Conservation (phyloP, 495 filamentous ascomycete genomes). For the Apiosordaria backusii region DNA sequence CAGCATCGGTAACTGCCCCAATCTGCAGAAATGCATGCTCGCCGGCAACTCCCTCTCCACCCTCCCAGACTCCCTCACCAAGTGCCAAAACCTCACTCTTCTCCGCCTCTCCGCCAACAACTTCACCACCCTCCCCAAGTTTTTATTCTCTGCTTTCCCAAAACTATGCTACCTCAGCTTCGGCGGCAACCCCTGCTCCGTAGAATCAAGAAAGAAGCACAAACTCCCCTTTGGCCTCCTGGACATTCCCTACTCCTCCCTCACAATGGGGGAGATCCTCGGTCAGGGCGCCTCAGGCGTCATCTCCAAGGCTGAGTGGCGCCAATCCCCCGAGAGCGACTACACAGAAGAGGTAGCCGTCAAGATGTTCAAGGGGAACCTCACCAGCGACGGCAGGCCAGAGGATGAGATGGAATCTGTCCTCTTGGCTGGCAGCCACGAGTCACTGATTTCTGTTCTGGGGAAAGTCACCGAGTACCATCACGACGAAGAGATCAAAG, state of each 20-base stretch:
- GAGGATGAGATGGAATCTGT: constrained; percentile 44
- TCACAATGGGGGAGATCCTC: constrained; percentile 32
- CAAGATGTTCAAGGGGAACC: constrained; percentile 43
- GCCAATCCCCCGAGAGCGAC: constrained; percentile 18
- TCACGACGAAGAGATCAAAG: constrained; percentile 28
- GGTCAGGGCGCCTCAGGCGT: constrained; percentile 39
- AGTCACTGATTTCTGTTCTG: constrained; percentile 42
- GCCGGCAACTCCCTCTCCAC: constrained; percentile 37
- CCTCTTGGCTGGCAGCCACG: constrained; percentile 41
- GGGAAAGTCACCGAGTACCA: constrained; percentile 43
- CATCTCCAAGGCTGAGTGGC: constrained; percentile 38
- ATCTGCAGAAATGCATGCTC: constrained; percentile 44
- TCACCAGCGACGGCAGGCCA: constrained; percentile 41
- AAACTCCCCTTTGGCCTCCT: constrained; percentile 26
- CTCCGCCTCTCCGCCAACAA: constrained; percentile 42
- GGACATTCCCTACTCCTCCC: constrained; percentile 38
- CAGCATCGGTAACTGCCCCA: constrained; percentile 38
- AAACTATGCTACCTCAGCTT: constrained; percentile 46
- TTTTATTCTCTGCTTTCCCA: constrained; percentile 40
- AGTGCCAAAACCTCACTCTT: constrained; percentile 40
- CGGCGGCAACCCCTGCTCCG: constrained; percentile 42
- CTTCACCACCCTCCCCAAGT: constrained; percentile 34
- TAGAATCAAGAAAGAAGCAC: constrained; percentile 16
- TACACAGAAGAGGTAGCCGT: constrained; percentile 42
- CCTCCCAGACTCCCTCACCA: constrained; percentile 39